Evolutionary conservation across 2,329 filamentous ascomycete genomes (phyloP).

Genomic region (Helotiales sp.): DNA sequence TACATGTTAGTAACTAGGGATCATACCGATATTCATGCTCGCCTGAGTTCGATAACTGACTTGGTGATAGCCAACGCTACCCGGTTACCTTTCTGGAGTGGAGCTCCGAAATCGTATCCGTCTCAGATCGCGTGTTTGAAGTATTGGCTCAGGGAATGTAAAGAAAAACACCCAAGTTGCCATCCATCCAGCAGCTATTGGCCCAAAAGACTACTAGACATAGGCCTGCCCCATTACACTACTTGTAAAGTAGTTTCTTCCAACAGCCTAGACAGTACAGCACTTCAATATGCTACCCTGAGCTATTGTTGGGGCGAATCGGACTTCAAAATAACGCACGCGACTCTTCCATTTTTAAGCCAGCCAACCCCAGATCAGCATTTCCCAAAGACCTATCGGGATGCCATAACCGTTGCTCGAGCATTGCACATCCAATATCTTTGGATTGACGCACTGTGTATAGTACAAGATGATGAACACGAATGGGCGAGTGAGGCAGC

Average conservation of each 20-base stretch:
- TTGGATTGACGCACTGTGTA: constrained; percentile 26
- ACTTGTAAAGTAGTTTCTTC: background rate
- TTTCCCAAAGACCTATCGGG: background rate
- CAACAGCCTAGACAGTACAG: background rate
- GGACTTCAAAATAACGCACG: background rate
- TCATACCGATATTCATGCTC: no score
- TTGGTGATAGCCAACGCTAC: no score
- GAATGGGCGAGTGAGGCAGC: constrained; percentile 20
- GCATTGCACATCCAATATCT: constrained; percentile 15
- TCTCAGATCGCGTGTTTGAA: no score
- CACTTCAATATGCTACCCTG: background rate
- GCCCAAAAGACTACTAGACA: background rate
- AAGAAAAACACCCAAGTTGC: no score
- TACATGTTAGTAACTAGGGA: no score
- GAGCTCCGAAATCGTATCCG: no score
- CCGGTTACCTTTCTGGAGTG: no score
- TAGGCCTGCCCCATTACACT: background rate
- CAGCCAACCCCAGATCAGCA: background rate
- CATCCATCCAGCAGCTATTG: no score
- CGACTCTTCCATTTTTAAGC: background rate
- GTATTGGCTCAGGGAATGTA: no score
- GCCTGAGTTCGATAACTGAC: no score
- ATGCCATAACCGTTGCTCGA: constrained; percentile 2
- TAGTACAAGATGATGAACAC: constrained; percentile 12
- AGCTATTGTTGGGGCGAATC: background rate